phyloP scores from a whole-genome alignment of 495 filamentous ascomycete genomes.

The Daldinia childiae region DNA sequence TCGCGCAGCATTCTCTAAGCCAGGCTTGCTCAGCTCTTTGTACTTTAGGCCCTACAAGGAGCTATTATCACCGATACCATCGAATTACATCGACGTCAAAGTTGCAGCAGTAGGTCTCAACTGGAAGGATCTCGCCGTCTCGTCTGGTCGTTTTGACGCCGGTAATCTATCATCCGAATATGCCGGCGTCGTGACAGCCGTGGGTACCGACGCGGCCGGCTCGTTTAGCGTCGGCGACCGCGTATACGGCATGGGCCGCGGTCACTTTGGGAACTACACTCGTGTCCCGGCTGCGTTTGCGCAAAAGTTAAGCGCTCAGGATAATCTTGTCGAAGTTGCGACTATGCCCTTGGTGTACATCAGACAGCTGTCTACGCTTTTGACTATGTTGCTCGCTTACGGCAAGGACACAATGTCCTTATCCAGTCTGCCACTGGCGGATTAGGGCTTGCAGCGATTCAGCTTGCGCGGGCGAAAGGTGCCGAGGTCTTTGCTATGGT shows the following conservation, averaged over 20 bases:
- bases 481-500: constrained; percentile 54
- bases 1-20: constrained; percentile 22
- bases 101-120: constrained; percentile 50
- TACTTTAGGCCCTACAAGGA: constrained; percentile 38
- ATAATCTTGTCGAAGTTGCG: constrained; percentile 51
- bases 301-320: constrained; percentile 46
- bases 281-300: constrained; percentile 29
- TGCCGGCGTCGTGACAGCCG: constrained; percentile 36
- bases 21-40: constrained; percentile 36
- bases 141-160: constrained; percentile 32
- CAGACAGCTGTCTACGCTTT: constrained; percentile 60
- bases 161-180: constrained; percentile 51
- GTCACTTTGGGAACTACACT: constrained; percentile 43
- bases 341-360: constrained; percentile 57
- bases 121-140: constrained; percentile 42
- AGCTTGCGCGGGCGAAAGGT: constrained; percentile 58
- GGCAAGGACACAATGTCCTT: constrained; percentile 62
- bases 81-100: constrained; percentile 49
- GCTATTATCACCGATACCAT: constrained; percentile 9
- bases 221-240: constrained; percentile 38
- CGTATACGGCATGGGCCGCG: constrained; percentile 48
- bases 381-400: constrained; percentile 35
- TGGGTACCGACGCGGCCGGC: constrained; percentile 22
- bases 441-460: constrained; percentile 66
- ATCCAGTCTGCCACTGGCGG: constrained; percentile 66